Base-by-base conservation (phyloP, 2,329 filamentous ascomycete species). In the Thielaviopsis ethacetica region DNA sequence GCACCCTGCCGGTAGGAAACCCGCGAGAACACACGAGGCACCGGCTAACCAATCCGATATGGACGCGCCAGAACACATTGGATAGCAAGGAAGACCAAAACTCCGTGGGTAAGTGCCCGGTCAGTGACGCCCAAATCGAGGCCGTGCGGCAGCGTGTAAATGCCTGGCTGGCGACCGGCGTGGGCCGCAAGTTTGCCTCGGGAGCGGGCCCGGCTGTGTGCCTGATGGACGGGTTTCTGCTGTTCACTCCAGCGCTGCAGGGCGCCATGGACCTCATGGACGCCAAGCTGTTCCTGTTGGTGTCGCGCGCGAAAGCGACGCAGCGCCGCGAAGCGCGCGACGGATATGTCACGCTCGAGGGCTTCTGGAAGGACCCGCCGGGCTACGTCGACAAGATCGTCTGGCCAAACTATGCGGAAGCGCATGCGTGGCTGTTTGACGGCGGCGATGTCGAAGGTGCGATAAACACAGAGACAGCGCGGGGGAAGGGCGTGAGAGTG, bases 361-460 rank as follows among this genome's bases (percentile, higher is more conserved):
- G 91, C 27, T 98, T 96, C 73, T 98, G 93, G 93, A 79, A 84
- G 59, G 93, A 98, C 70, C 93, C 93, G 0, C 89, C 89, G 0
- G 91, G 88, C 0, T 98, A 97, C 69, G 90, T 97, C 44, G 91
- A 97, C 68, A 81, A 86, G 68, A 80, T 98, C 58, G 93, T 98
- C 4, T 98, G 93, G 93, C 91, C 91, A 3, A 91, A 95, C 66
- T 97, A 96, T 70, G 87, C 86, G 3, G 76, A 79, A 57, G 82
- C 89, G 65, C 91, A 97, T 72, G 74, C 75, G 22, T 95, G 88
- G 77, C 74, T 98, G 69, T 93, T 96, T 67, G 71, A 83, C 63
- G 72, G 73, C 7, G 84, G 81, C 0, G 74, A 91, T 67, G 86
- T 88, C 0, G 79, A 86, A 64, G 79, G 79, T 0, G 66, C 71